Evolutionary conservation across 352 stramenopile genomes (phyloP), one percentile per base, ranked within the genome.

Genomic region (Globisporangium camurandrum): DNA sequence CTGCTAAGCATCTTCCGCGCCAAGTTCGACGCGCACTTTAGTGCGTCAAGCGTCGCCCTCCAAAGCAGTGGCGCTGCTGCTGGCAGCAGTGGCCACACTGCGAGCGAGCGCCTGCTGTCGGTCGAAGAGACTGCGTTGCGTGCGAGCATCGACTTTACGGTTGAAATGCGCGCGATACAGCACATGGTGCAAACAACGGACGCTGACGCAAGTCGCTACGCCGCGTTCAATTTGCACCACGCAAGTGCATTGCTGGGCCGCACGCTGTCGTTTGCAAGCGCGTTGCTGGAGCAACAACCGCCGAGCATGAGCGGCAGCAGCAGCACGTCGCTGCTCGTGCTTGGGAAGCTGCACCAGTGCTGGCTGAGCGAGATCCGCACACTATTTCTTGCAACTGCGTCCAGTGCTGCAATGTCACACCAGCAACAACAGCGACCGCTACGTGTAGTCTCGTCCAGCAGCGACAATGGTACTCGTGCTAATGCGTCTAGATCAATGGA

Each of bases 311-410:
- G 14, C 19, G 12, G 17, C 30, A 34, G 30, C 14, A 38, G 43
- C 19, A 45, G 7, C 7, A 56, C 64, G 0, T 72, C 68, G 12
- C 59, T 87, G 0, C 56, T 87, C 4, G 51, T 64, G 10, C 65
- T 87, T 0, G 75, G 75, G 0, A 83, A 77, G 39, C 61, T 78
- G 0, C 75, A 87, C 50, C 75, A 87, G 27, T 68, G 63, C 27
- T 87, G 75, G 75, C 33, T 80, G 19, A 83, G 70, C 26, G 69
- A 80, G 20, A 33, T 75, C 17, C 62, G 72, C 19, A 68, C 66
- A 22, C 27, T 82, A 16, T 82, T 78, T 17, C 61, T 84, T 11
- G 49, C 54, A 4, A 64, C 73, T 30, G 70, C 47, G 11, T 56
- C 45, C 8, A 19, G 27, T 4, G 9, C 8, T 56, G 42, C 8